Percentiles rank a stretch among this genome's conserved stretches.
These are phyloP conservation scores for Xylaria sp. DNA, from an alignment of 2,329 filamentous ascomycete genomes.

Conservation along the genomic window DNA sequence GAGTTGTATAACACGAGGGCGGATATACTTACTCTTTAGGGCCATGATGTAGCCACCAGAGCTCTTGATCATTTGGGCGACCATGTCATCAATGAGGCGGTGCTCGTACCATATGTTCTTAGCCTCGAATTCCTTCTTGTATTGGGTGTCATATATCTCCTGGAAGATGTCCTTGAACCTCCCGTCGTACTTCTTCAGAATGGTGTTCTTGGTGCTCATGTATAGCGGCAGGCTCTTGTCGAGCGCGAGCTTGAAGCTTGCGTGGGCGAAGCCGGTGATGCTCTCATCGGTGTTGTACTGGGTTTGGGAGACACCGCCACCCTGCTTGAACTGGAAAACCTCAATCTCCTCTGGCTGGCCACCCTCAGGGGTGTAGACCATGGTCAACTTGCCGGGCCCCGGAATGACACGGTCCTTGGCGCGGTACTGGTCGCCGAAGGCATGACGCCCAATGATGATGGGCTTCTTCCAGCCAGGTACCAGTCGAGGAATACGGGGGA, in stretches of 20 bases:
- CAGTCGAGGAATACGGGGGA: conserved; percentile 89
- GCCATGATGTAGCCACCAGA: conserved; percentile 96
- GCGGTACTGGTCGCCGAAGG: conserved; percentile 98
- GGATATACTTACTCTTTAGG: conserved; percentile 82
- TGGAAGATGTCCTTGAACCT: conserved; percentile 99
- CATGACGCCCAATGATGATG: conserved; percentile 98
- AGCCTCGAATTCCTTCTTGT: conserved; percentile 88
- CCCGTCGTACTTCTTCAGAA: conserved; percentile 98
- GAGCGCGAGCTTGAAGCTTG: conserved; percentile 94
- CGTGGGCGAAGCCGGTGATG: conserved; percentile 93
- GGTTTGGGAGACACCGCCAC: conserved; percentile 89
- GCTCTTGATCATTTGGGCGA: conserved; percentile 99
- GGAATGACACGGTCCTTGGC: conserved; percentile 90
- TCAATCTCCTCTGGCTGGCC: conserved; percentile 86
- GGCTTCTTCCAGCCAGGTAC: conserved; percentile 98
- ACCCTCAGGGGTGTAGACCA: conserved; percentile 91
- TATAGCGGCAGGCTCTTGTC: conserved; percentile 91
- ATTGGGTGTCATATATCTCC: conserved; percentile 89
- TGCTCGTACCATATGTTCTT: conserved; percentile 99
- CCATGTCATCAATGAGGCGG: conserved; percentile 99
- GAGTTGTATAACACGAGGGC: background rate
- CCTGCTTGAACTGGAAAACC: conserved; percentile 88
- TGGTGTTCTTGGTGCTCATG: conserved; percentile 99
- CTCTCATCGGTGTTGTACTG: conserved; percentile 99
- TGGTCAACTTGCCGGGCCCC: conserved; percentile 87